Evolutionary conservation across 495 filamentous ascomycete species (phyloP).

Genomic region (Neurospora africana): DNA sequence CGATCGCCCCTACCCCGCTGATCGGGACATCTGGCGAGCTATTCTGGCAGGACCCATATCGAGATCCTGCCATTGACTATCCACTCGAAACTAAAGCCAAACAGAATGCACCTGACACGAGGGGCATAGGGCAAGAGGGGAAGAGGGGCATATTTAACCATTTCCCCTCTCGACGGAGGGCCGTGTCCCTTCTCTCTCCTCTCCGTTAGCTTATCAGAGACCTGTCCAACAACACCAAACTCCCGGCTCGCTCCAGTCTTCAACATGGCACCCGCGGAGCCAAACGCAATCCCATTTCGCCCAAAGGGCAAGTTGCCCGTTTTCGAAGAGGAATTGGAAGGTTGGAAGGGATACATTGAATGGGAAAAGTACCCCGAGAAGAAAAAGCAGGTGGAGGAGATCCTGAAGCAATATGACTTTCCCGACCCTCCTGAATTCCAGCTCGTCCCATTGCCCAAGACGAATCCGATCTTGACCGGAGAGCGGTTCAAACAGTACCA

Average conservation of each 20-base stretch:
- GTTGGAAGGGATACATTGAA: constrained; percentile 44
- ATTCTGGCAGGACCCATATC: neutral
- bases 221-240: neutral
- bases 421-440: constrained; percentile 48
- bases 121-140: neutral
- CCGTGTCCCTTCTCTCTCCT: neutral
- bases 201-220: neutral
- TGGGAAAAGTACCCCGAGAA: constrained; percentile 63
- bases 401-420: constrained; percentile 48
- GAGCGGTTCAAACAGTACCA: constrained; percentile 58
- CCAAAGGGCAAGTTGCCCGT: constrained; percentile 9
- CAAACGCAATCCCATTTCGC: constrained; percentile 12
- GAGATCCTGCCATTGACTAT: neutral
- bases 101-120: neutral
- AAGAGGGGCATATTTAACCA: neutral
- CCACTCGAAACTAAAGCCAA: neutral
- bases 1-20: neutral
- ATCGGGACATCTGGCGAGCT: neutral
- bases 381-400: constrained; percentile 43
- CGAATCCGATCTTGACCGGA: constrained; percentile 51
- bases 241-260: neutral
- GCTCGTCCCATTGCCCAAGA: constrained; percentile 45
- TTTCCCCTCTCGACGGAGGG: neutral
- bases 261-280: constrained; percentile 13
- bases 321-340: constrained; percentile 15